Evolutionary conservation across 352 stramenopile species (phyloP).

Genomic region (Globisporangium alternatum): DNA sequence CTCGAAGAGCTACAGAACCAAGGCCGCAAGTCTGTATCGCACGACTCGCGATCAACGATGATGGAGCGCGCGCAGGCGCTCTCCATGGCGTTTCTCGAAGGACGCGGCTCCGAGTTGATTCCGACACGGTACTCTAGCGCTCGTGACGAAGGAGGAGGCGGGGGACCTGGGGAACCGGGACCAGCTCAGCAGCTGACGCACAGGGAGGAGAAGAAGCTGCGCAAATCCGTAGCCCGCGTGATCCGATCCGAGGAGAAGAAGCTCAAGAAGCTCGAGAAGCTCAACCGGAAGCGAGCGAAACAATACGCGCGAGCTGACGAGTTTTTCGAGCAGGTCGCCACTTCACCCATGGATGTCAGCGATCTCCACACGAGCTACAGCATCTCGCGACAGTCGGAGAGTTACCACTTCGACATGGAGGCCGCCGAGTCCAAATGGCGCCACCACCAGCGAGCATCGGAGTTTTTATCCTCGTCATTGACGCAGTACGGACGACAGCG

Average conservation of each 20-base stretch:
- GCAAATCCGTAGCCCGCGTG: constrained; percentile 27
- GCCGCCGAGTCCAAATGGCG: constrained; percentile 5
- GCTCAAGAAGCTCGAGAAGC: constrained; percentile 31
- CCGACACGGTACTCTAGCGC: neutral
- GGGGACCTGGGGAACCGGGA: neutral
- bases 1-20: constrained; percentile 17
- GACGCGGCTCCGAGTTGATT: constrained; percentile 12
- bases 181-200: constrained; percentile 15
- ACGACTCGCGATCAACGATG: constrained; percentile 9
- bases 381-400: constrained; percentile 3
- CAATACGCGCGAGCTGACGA: constrained; percentile 16
- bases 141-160: neutral
- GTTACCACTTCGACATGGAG: constrained; percentile 15
- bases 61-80: constrained; percentile 15
- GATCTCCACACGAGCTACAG: constrained; percentile 5
- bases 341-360: neutral
- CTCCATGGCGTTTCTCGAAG: constrained; percentile 13
- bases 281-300: constrained; percentile 16
- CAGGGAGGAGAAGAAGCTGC: constrained; percentile 30
- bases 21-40: neutral
- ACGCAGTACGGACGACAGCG: neutral
- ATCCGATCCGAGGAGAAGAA: constrained; percentile 33
- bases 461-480: neutral
- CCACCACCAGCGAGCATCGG: constrained; percentile 5
- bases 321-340: constrained; percentile 18